These are phyloP conservation scores for Quercus lobata DNA, from an alignment of 331 rosid species.

Conservation along the genomic window DNA sequence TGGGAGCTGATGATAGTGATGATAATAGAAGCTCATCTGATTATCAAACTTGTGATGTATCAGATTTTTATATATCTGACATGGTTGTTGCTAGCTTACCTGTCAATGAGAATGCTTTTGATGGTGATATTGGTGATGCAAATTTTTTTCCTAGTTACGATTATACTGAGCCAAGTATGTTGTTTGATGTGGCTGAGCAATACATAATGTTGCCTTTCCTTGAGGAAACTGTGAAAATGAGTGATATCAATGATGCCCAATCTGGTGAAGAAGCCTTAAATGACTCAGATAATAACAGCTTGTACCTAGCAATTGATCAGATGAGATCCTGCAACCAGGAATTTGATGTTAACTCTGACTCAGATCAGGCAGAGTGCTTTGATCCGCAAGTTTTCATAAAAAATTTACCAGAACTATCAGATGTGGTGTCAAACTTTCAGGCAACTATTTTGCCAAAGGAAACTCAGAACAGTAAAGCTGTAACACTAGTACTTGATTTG, in stretches of 20 bases:
- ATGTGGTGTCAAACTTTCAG: slow-evolving; percentile 62
- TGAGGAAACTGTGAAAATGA: slow-evolving; percentile 61
- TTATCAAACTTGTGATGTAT: slow-evolving; percentile 71
- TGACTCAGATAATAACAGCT: slow-evolving; percentile 49
- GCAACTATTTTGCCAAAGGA: slow-evolving; percentile 47
- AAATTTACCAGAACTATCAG: slow-evolving; percentile 82
- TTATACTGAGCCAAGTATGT: slow-evolving; percentile 46
- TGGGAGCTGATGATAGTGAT: slow-evolving; percentile 54
- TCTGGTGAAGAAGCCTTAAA: slow-evolving; percentile 46
- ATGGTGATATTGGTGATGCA: slow-evolving; percentile 39
- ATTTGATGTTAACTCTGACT: slow-evolving; percentile 44
- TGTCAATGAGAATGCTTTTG: slow-evolving; percentile 45
- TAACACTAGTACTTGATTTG: slow-evolving; percentile 91
- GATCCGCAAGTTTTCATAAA: slow-evolving; percentile 88
- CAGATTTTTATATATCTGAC: slow-evolving; percentile 92
- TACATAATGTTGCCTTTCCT: slow-evolving; percentile 77
- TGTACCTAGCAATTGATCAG: slow-evolving; percentile 72
- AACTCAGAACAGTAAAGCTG: slow-evolving; percentile 52
- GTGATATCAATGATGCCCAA: slow-evolving; percentile 34
- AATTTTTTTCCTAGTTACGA: slow-evolving; percentile 55
- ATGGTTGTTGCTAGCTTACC: slow-evolving; percentile 84
- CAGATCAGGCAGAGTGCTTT: slow-evolving; percentile 70
- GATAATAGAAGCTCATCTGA: slow-evolving; percentile 46
- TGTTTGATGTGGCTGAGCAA: slow-evolving; percentile 64
- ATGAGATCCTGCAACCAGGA: slow-evolving; percentile 66